Percentiles rank a stretch among this genome's conserved stretches.
Evolutionary conservation across 768 basidiomycete species (phyloP).

Genomic region (Ramaria sp.): DNA sequence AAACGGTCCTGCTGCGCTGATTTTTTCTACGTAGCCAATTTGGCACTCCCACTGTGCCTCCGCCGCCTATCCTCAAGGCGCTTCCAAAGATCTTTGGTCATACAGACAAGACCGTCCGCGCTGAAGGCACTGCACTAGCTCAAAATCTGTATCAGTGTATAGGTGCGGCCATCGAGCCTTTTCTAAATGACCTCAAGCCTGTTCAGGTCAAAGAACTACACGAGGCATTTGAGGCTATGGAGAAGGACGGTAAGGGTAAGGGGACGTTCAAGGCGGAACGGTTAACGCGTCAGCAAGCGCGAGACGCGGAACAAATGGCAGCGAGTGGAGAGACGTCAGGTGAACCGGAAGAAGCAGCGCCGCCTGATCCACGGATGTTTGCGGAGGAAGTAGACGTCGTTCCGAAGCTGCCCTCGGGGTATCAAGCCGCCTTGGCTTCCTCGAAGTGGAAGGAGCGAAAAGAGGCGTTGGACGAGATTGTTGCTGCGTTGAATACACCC

Average conservation of each 20-base stretch:
- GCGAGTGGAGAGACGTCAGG: conserved; percentile 30
- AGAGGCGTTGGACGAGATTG: conserved; percentile 77
- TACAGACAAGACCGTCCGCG: conserved; percentile 88
- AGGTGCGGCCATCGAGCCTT: conserved; percentile 62
- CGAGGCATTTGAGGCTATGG: conserved; percentile 78
- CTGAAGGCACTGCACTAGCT: conserved; percentile 74
- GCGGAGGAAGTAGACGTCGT: conserved; percentile 76
- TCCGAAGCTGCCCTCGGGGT: conserved; percentile 60
- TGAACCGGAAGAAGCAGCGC: conserved; percentile 36
- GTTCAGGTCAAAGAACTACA: conserved; percentile 95
- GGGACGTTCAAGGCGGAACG: conserved; percentile 73
- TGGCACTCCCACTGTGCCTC: conserved; percentile 63
- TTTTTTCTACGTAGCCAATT: conserved; percentile 36
- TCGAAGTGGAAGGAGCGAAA: conserved; percentile 99
- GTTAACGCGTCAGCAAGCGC: conserved; percentile 62
- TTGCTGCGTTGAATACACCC: conserved; percentile 57
- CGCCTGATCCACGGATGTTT: conserved; percentile 68
- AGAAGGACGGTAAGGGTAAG: conserved; percentile 76
- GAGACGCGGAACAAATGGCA: conserved; percentile 35
- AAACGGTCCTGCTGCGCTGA: not conserved
- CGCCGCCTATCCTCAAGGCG: conserved; percentile 72
- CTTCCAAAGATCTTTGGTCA: conserved; percentile 93
- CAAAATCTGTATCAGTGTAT: conserved; percentile 79
- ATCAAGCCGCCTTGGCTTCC: conserved; percentile 69
- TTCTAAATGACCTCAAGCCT: conserved; percentile 84